Evolutionary conservation across 192 early-diverging fungal species (phyloP).

Genomic region (Coemansia sp.): DNA sequence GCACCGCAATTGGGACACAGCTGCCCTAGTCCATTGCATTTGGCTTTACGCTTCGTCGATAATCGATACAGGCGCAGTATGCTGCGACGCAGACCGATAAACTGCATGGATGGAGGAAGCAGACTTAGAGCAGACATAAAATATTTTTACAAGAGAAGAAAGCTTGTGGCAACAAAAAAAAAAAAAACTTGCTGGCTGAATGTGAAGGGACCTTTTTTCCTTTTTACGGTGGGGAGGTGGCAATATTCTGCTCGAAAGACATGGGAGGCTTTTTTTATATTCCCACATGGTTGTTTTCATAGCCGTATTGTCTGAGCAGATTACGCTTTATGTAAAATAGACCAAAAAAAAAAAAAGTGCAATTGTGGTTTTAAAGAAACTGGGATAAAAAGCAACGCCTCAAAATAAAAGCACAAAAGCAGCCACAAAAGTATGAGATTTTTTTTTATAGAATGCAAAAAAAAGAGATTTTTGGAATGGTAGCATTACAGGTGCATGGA

Average conservation of each 20-base stretch:
- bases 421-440: not conserved
- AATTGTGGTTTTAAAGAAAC: not conserved
- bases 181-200: constrained; percentile 2
- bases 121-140: constrained; percentile 37
- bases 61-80: constrained; percentile 45
- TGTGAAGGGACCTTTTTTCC: too few species aligned
- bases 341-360: not conserved
- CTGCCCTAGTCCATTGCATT: constrained; percentile 47
- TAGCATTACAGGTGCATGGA: constrained; percentile 29
- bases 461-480: not conserved
- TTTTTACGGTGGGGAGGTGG: not conserved
- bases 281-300: too few species aligned
- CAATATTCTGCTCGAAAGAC: too few species aligned
- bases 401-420: not conserved
- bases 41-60: constrained; percentile 33
- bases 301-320: too few species aligned
- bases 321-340: too few species aligned
- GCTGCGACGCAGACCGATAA: constrained; percentile 42
- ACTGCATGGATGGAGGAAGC: constrained; percentile 40
- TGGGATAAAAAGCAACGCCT: not conserved
- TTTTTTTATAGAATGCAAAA: not conserved
- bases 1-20: constrained; percentile 50
- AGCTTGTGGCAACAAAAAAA: constrained; percentile 1
- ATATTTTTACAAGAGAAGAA: not conserved
- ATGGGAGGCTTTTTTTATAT: too few species aligned